These are phyloP conservation scores for Nadsonia fulvescens DNA, from an alignment of 805 yeast species.

Conservation along the genomic window DNA sequence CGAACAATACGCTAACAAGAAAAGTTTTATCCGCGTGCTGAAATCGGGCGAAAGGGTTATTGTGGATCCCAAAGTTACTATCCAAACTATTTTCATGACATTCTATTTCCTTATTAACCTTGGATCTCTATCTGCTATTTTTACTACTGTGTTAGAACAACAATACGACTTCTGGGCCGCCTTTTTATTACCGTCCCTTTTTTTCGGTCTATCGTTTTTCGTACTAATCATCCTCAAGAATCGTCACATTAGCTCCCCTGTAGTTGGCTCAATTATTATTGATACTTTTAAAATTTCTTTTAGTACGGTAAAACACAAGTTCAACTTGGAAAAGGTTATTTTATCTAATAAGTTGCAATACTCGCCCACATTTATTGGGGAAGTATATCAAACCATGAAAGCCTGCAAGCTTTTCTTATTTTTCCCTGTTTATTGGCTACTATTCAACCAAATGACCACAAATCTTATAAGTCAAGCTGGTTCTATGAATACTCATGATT, in stretches of 20 bases:
- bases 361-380: conserved; percentile 37
- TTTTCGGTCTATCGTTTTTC: conserved; percentile 41
- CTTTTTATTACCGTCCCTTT: conserved; percentile 49
- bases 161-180: conserved; percentile 50
- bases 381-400: conserved; percentile 41
- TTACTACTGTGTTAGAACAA: conserved; percentile 55
- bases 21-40: conserved; percentile 38
- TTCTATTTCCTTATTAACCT: conserved; percentile 63
- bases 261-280: conserved; percentile 41
- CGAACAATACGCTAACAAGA: conserved; percentile 46
- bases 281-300: conserved; percentile 30
- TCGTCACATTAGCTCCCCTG: conserved; percentile 38
- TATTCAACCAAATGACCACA: conserved; percentile 28
- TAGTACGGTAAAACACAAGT: conserved; percentile 28
- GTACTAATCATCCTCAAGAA: conserved; percentile 38
- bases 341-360: conserved; percentile 33
- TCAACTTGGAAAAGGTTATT: conserved; percentile 35
- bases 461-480: conserved; percentile 35
- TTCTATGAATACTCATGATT: conserved; percentile 32
- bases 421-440: conserved; percentile 38
- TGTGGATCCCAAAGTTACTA: conserved; percentile 49
- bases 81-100: conserved; percentile 57
- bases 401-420: conserved; percentile 43
- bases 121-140: conserved; percentile 59
- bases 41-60: conserved; percentile 51